Evolutionary conservation across 108 stramenopile species (phyloP).

Genomic region (Thalassiosira profunda): DNA sequence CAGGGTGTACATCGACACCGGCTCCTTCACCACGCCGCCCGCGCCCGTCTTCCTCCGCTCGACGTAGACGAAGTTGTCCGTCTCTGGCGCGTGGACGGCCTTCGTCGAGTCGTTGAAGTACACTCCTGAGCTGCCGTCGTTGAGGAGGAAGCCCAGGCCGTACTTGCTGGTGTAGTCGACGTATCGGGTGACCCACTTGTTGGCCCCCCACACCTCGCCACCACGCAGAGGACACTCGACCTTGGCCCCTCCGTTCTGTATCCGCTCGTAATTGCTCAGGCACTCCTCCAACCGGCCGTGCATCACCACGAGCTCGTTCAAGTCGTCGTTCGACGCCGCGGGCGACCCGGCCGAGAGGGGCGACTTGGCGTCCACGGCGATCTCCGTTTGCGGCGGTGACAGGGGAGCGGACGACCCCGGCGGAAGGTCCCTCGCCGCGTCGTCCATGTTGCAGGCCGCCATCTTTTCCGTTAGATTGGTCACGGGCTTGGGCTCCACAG

Average conservation of each 20-base stretch:
- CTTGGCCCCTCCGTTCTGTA: slow-evolving; percentile 42
- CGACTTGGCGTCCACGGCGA: not conserved
- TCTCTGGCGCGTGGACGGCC: slow-evolving; percentile 84
- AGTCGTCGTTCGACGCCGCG: slow-evolving; percentile 16
- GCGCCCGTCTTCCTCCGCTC: slow-evolving; percentile 70
- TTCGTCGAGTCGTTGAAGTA: slow-evolving; percentile 99
- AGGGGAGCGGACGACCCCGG: not conserved
- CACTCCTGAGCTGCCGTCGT: slow-evolving; percentile 96
- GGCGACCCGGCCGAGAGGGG: slow-evolving; percentile 1
- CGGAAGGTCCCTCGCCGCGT: not conserved
- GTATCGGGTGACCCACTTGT: slow-evolving; percentile 93
- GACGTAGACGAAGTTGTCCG: slow-evolving; percentile 90
- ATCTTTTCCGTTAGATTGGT: not conserved
- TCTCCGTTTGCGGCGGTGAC: too few relatives aligned
- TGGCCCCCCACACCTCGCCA: slow-evolving; percentile 50
- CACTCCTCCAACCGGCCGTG: slow-evolving; percentile 47
- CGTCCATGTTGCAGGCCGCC: not conserved
- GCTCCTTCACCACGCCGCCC: slow-evolving; percentile 33
- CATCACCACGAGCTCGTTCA: slow-evolving; percentile 57
- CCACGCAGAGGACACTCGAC: slow-evolving; percentile 43
- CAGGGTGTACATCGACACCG: slow-evolving; percentile 73
- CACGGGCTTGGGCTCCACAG: not conserved
- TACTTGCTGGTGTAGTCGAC: slow-evolving; percentile 99
- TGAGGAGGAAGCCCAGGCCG: slow-evolving; percentile 96
- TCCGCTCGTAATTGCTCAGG: slow-evolving; percentile 36